Base-by-base conservation (phyloP, 768 basidiomycete genomes). In the Leccinum olivaceopallidum region DNA sequence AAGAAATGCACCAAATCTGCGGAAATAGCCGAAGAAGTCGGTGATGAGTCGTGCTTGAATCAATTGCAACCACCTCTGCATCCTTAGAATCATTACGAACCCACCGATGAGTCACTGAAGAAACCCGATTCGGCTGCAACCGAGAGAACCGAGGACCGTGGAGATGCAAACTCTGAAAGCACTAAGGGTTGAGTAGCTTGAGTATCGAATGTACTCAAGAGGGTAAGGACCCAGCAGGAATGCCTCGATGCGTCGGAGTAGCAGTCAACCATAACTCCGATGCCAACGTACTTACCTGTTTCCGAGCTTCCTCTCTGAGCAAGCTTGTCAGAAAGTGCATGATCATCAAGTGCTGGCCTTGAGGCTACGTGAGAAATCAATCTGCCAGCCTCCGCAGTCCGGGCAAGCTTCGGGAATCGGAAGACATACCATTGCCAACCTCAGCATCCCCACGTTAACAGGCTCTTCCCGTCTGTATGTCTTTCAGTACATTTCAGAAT, bases 21-120 rank as follows among this genome's bases (percentile, higher is more conserved):
- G 12, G 58, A 63, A 34, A 7, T 56, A 24, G 57, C 53, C 3
- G 51, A 57, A 39, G 51, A 63, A 34, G 36, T 65, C 44, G 57
- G 60, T 28, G 56, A 65, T 26, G 55, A n/a, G 18, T 56, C 10
- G 34, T 61, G n/a, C 47, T 50, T n/a, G n/a, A n/a, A n/a, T n/a
- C 26, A 26, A 26, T 30, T 55, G 74, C 85, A 87, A 70, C 84
- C 85, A 81, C 64, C 73, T 81, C 44, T 81, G 86, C 26, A 71
- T 78, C 20, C 83, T 82, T 26, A 77, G 85, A 61, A 76, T 88
- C 57, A 88, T 88, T 68, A 86, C 85, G 49, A 88, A 88, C 63
- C 86, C 86, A 56, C 85, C 85, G 5, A 84, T 86, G 7, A 32
- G 12, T 73, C 79, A 39, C 72, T 36, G 34, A 36, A 78, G 76